These are phyloP conservation scores for Leucogyrophana mollusca DNA, from an alignment of 768 basidiomycete species.

Conservation along the genomic window DNA sequence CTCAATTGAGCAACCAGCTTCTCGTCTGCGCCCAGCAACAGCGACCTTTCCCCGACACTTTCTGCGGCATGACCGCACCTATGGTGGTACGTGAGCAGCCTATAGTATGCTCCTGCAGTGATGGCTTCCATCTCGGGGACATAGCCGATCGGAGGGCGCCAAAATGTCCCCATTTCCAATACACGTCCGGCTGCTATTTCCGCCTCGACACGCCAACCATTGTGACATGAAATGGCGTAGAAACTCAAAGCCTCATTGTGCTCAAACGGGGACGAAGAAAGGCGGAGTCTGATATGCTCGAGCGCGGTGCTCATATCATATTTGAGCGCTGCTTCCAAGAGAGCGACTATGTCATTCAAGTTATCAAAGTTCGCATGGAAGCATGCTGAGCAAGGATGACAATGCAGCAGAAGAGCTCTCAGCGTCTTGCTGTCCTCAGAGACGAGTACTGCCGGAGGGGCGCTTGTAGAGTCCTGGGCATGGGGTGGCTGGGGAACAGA, in stretches of 20 bases:
- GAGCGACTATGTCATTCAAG: slow-evolving; percentile 11
- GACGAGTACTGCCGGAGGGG: slow-evolving; percentile 36
- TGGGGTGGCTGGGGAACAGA: slow-evolving; percentile 19
- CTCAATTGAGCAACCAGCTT: too few species aligned
- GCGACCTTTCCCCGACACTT: neutral
- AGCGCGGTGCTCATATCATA: slow-evolving; percentile 24
- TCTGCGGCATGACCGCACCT: slow-evolving; percentile 28
- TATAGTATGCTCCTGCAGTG: slow-evolving; percentile 38
- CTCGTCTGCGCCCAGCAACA: too few species aligned
- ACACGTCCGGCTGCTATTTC: slow-evolving; percentile 19
- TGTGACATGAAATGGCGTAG: slow-evolving; percentile 26
- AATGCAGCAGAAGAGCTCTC: slow-evolving; percentile 34
- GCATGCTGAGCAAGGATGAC: too few species aligned
- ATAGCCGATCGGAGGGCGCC: slow-evolving; percentile 13
- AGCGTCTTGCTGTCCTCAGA: slow-evolving; percentile 38
- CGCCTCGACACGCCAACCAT: slow-evolving; percentile 18
- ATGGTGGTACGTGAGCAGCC: slow-evolving; percentile 41
- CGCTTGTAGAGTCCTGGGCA: neutral
- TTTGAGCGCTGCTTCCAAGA: slow-evolving; percentile 16
- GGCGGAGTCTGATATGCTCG: slow-evolving; percentile 12
- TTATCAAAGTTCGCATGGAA: neutral
- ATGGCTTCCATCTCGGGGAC: slow-evolving; percentile 40
- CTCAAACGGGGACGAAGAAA: slow-evolving; percentile 8
- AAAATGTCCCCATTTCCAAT: slow-evolving; percentile 11
- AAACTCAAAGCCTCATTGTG: slow-evolving; percentile 18